Evolutionary conservation across 2,329 filamentous ascomycete species (phyloP).

Genomic region (Plenodomus tracheiphilus): DNA sequence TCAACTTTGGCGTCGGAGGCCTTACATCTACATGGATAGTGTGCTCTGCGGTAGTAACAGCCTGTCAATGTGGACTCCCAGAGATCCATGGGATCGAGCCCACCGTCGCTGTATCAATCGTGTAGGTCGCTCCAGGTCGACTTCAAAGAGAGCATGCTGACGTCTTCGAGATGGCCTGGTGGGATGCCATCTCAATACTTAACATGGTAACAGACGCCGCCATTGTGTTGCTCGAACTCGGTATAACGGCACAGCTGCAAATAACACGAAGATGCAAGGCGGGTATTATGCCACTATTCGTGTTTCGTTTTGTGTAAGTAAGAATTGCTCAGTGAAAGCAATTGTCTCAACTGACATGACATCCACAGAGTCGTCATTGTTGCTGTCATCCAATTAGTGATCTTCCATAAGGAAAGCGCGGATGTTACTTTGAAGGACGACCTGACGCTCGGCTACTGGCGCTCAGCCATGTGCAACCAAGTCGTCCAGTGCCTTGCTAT

Average conservation of each 20-base stretch:
- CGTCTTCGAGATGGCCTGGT: conserved; percentile 19
- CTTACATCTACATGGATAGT: conserved; percentile 17
- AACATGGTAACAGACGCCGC: conserved; percentile 26
- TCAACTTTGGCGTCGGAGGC: conserved; percentile 16
- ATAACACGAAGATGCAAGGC: conserved; percentile 16
- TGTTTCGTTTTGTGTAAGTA: conserved; percentile 21
- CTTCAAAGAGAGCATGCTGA: background rate
- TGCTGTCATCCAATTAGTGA: conserved; percentile 17
- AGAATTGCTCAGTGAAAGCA: background rate
- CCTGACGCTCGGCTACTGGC: conserved; percentile 34
- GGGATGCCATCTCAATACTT: conserved; percentile 14
- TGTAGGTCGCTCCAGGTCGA: conserved; percentile 7
- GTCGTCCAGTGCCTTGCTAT: conserved; percentile 29
- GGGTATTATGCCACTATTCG: conserved; percentile 22
- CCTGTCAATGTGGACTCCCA: conserved; percentile 20
- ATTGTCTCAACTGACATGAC: background rate
- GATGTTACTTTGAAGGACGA: conserved; percentile 15
- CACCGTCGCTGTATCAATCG: conserved; percentile 15
- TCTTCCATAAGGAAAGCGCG: conserved; percentile 17
- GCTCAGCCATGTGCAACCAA: conserved; percentile 27
- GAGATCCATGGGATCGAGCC: conserved; percentile 21
- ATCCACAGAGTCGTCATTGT: conserved; percentile 17
- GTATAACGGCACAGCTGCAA: conserved; percentile 19
- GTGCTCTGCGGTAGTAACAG: conserved; percentile 13
- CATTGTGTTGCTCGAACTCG: conserved; percentile 25